Evolutionary conservation across 2,329 filamentous ascomycete genomes (phyloP), one percentile per base, ranked within the genome.

Genomic region (Talaromyces sp.): DNA sequence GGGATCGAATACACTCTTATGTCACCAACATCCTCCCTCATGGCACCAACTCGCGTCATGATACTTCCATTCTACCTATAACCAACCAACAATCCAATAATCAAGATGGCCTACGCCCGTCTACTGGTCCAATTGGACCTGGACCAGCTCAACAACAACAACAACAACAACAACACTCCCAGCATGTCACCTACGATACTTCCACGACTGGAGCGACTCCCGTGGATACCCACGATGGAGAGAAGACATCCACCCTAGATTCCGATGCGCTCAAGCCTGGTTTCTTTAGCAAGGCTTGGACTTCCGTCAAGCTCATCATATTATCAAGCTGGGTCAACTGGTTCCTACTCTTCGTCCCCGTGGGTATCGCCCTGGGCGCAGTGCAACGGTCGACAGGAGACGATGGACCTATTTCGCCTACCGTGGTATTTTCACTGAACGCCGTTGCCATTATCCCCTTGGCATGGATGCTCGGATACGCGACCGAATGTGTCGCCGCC

Each of bases 361-460:
- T 73, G 22, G 73, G 72, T 60, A 73, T 76, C 58, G 69, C 70
- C 56, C 56, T 75, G 2, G 73, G 74, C n/a, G 70, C 70, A 10
- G 52, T 73, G 11, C 61, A 71, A 52, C 67, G 65, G 7, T 62
- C 58, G 16, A 66, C 66, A 65, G 70, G 70, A 7, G 56, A 71
- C 11, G 39, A 69, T 16, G 67, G 67, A 11, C 66, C 69, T 1
- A 72, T 85, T 64, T 82, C 82, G 57, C 84, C 87, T 33, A 88
- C 84, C 57, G 79, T 89, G 62, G 80, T 89, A 63, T 92, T 92
- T 74, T 87, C 83, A 66, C 83, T 91, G 78, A 92, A 92, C 75
- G 87, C 87, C 64, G 80, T 91, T 70, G 89, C 89, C 72, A 89
- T 92, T 71, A 84, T 92, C 63, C 89, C 89, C 27, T 82, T 92